Evolutionary conservation across 257 asterid species (phyloP), one percentile per base, ranked within the genome.

Genomic region (Gardenia jasminoides): DNA sequence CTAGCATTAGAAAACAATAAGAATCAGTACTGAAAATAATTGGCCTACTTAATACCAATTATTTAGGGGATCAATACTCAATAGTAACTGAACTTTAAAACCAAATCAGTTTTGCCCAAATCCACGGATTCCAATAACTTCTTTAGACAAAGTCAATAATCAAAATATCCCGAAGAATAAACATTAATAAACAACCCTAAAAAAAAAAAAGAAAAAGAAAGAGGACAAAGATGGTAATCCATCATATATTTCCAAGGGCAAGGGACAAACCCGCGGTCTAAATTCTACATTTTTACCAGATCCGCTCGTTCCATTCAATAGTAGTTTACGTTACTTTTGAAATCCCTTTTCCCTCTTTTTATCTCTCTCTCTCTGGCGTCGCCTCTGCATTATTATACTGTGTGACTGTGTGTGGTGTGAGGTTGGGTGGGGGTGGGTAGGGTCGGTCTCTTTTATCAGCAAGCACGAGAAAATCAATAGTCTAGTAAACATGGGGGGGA

Each of bases 401-500:
- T 50, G 75, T 33, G 13, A 2, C n/a, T 33, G 71, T 67, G 72
- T 24, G 80, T 1, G 2, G 61, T 65, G 69, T 50, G 83, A 41
- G 72, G 17, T 20, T 56, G 78, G 75, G 74, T 26, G 56, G 33
- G 26, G 15, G 20, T n/a, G 10, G 62, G 78, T 79, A 71, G 82
- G 82, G 76, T 36, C 72, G 62, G 67, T 48, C 10, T 81, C 82
- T 82, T 87, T 90, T 86, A 87, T 86, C 91, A 88, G 88, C 89
- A 85, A 70, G 80, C 84, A 76, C 89, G 82, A 90, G 90, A 88
- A 87, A 84, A 85, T 76, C 87, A 84, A 11, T 66, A 74, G 79
- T 71, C 90, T 52, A 46, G 26, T 46, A 75, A 41, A 75, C 78
- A 41, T n/a, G n/a, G 59, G n/a, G 36, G 48, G 9, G 78, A 1